Evolutionary conservation across 1,284 basidiomycete genomes (phyloP).

Genomic region (Ganoderma resinaceum): DNA sequence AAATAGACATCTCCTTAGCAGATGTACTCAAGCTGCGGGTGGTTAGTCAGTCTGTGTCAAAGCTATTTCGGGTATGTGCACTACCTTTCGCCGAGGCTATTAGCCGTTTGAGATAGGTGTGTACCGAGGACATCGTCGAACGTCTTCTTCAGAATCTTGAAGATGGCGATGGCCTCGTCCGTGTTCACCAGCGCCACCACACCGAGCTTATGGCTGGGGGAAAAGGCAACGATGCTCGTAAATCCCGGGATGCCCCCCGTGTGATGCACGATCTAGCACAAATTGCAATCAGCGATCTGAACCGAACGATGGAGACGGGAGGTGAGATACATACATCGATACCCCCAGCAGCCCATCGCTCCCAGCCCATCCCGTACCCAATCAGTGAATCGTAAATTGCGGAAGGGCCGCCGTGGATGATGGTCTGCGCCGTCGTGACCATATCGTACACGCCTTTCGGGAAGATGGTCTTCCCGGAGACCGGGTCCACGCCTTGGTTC

Average conservation of each 20-base stretch:
- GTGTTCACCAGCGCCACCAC: conserved; percentile 49
- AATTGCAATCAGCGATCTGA: not conserved
- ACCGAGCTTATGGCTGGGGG: conserved; percentile 44
- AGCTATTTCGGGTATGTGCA: not conserved
- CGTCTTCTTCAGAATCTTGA: conserved; percentile 35
- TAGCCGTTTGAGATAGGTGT: too few relatives aligned
- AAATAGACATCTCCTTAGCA: not conserved
- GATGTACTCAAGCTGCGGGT: not conserved
- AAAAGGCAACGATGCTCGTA: conserved; percentile 43
- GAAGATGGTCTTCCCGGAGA: conserved; percentile 48
- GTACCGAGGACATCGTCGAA: conserved; percentile 16
- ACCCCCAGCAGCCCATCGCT: conserved; percentile 35
- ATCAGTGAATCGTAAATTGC: conserved; percentile 27
- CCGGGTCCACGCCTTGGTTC: conserved; percentile 50
- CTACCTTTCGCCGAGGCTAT: not conserved
- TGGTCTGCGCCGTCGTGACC: conserved; percentile 44
- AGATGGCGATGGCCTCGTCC: conserved; percentile 43
- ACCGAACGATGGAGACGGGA: not conserved
- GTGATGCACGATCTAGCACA: conserved; percentile 32
- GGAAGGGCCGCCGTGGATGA: conserved; percentile 17
- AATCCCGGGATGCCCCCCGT: conserved; percentile 42
- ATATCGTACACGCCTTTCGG: conserved; percentile 46
- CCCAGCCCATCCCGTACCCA: conserved; percentile 53
- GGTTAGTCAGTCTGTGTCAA: not conserved
- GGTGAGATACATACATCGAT: not conserved